Evolutionary conservation across 148 eudicot genomes (phyloP).

Genomic region (Vaccinium macrocarpon): DNA sequence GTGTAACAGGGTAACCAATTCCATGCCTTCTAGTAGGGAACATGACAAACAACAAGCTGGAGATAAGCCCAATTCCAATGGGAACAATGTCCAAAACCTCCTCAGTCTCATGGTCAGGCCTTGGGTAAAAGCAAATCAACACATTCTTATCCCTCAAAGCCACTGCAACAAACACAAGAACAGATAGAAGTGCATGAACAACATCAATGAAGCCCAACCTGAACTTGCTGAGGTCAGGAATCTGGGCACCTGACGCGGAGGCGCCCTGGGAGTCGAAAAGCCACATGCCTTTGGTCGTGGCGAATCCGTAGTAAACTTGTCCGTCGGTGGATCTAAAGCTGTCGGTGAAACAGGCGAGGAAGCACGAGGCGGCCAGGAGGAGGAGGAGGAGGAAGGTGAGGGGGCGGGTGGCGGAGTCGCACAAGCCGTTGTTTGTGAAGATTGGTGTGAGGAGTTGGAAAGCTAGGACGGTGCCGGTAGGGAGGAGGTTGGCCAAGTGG

Average conservation of each 20-base stretch:
- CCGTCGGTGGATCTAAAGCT: slow-evolving; percentile 31
- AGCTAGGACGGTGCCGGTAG: slow-evolving; percentile 41
- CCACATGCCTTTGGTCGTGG: slow-evolving; percentile 33
- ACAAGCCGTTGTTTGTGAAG: slow-evolving; percentile 37
- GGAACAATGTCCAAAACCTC: slow-evolving; percentile 36
- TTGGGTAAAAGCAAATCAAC: slow-evolving; percentile 34
- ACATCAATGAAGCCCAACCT: slow-evolving; percentile 21
- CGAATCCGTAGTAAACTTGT: slow-evolving; percentile 33
- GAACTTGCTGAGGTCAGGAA: slow-evolving; percentile 28
- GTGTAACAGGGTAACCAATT: slow-evolving; percentile 35
- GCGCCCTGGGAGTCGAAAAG: slow-evolving; percentile 25
- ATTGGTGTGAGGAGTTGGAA: slow-evolving; percentile 39
- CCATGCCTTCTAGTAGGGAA: slow-evolving; percentile 42
- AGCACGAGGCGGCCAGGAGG: slow-evolving; percentile 27
- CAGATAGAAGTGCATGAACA: slow-evolving; percentile 28
- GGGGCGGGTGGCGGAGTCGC: slow-evolving; percentile 33
- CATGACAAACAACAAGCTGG: slow-evolving; percentile 31
- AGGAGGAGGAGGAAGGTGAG: slow-evolving; percentile 29
- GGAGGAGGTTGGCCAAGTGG: slow-evolving; percentile 45
- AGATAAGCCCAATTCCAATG: slow-evolving; percentile 29
- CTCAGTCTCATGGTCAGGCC: slow-evolving; percentile 24
- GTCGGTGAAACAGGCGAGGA: slow-evolving; percentile 41
- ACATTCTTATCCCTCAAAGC: slow-evolving; percentile 39
- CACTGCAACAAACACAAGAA: slow-evolving; percentile 32
- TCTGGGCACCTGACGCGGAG: background rate